Conservation (phyloP, 2,329 filamentous ascomycete genomes). For the Cladosporium velox region DNA sequence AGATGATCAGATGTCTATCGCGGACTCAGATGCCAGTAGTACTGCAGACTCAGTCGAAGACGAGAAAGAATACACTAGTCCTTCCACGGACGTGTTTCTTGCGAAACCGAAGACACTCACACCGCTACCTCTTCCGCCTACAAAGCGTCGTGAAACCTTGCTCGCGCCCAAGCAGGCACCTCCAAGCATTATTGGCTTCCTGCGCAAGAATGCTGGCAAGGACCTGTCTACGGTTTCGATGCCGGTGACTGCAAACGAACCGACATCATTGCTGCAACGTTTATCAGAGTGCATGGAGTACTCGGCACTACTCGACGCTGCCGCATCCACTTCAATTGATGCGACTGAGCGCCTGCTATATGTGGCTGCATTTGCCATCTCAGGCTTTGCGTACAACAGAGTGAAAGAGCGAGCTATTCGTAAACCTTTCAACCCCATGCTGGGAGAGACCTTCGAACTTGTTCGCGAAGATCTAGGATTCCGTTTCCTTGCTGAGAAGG, state of each 20-base stretch:
- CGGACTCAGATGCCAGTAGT: constrained; percentile 65
- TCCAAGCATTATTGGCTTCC: constrained; percentile 88
- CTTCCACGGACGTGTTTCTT: constrained; percentile 63
- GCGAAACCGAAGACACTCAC: constrained; percentile 71
- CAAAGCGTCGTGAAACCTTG: constrained; percentile 70
- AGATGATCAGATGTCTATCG: constrained; percentile 51
- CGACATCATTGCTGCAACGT: constrained; percentile 82
- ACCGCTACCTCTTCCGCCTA: constrained; percentile 71
- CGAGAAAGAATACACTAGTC: constrained; percentile 20
- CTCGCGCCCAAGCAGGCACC: constrained; percentile 74
- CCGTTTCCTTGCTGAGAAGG: constrained; percentile 91
- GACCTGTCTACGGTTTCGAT: constrained; percentile 95
- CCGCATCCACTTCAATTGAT: constrained; percentile 51
- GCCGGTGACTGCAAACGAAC: constrained; percentile 96
- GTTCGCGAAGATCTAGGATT: constrained; percentile 85
- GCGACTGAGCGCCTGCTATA: constrained; percentile 75
- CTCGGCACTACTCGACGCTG: constrained; percentile 76
- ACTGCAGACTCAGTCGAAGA: constrained; percentile 46
- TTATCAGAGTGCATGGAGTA: constrained; percentile 92
- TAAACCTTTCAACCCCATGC: constrained; percentile 95
- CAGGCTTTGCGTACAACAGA: constrained; percentile 76
- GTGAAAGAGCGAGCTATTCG: constrained; percentile 89
- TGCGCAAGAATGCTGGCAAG: constrained; percentile 97
- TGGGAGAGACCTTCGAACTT: constrained; percentile 94
- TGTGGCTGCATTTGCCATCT: constrained; percentile 87